These are phyloP conservation scores for Cucumis hystrix DNA, from an alignment of 306 rosid genomes.

Conservation along the genomic window DNA sequence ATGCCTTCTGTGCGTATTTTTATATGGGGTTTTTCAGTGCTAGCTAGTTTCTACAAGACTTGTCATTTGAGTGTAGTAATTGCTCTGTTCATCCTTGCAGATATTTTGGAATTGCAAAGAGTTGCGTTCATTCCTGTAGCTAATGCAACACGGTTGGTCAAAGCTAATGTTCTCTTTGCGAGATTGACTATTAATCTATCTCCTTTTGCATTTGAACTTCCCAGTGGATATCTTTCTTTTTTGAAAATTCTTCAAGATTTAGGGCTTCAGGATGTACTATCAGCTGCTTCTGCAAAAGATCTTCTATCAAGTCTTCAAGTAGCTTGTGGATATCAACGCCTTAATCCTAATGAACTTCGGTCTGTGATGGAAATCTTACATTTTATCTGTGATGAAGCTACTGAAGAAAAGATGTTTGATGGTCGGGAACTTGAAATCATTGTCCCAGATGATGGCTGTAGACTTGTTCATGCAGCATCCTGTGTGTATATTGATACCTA, in stretches of 20 bases:
- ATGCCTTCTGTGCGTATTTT: neutral
- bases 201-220: slow-evolving; percentile 96
- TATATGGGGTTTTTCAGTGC: neutral
- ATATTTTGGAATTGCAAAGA: slow-evolving; percentile 41
- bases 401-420: slow-evolving; percentile 27
- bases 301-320: slow-evolving; percentile 75
- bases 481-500: slow-evolving; percentile 77
- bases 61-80: neutral
- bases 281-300: slow-evolving; percentile 68
- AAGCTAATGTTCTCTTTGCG: slow-evolving; percentile 65
- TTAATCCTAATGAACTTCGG: slow-evolving; percentile 94
- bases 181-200: slow-evolving; percentile 74
- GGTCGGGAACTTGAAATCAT: slow-evolving; percentile 61
- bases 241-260: slow-evolving; percentile 73
- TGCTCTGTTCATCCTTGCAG: slow-evolving; percentile 30
- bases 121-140: slow-evolving; percentile 92
- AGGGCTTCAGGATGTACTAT: slow-evolving; percentile 76
- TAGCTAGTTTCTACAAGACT: neutral
- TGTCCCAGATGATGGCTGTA: slow-evolving; percentile 88
- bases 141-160: slow-evolving; percentile 87
- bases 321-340: slow-evolving; percentile 81
- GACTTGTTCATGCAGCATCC: slow-evolving; percentile 76
- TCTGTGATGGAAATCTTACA: slow-evolving; percentile 83
- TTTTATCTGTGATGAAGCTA: slow-evolving; percentile 61
- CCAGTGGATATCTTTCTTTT: slow-evolving; percentile 65